Evolutionary conservation across 1,284 basidiomycete species (phyloP), one percentile per base, ranked within the genome.

Genomic region (Ceratobasidium sp.): DNA sequence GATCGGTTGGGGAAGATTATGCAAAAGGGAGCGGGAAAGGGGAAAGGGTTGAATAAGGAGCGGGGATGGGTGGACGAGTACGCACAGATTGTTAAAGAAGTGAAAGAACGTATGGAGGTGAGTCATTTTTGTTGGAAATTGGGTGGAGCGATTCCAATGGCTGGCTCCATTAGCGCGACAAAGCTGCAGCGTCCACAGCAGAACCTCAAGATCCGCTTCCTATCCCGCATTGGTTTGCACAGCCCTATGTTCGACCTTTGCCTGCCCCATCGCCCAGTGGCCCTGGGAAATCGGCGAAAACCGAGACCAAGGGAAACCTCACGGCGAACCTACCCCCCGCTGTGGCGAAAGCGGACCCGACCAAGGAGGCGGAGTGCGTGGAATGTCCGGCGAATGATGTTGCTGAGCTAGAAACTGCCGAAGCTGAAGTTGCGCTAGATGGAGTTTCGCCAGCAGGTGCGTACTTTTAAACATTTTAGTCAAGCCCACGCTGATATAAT

Each of bases 161-260:
- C 11, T 36, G 45, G 15, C 7, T 69, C 36, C 44, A 22, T 11
- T 41, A 69, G 66, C 29, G 57, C 14, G 56, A 66, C 44, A 53
- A 75, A 45, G 72, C 82, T 50, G 75, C 79, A 0, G 78, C 81
- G 14, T 77, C 81, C 29, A 56, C 50, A 77, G 81, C 59, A 78
- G 80, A 2, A 51, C 50, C 53, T 3, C 80, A 81, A 2, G 82
- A 84, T 0, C 83, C 83, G 53, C 86, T 86, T 60, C 81, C 89
- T 0, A 85, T 96, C 24, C 95, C 95, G 0, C 89, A 92, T 78
- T 97, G 94, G 93, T 85, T 94, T 14, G 89, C 91, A 9, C 96
- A 98, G 81, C 95, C 96, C 0, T 95, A 95, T 80, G 90, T 95
- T 80, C 86, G 94, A 22, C 87, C 90, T 1, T 75, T 79, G 41